Evolutionary conservation across 208 protist genomes (phyloP).

Genomic region (Porcisia hertigi): DNA sequence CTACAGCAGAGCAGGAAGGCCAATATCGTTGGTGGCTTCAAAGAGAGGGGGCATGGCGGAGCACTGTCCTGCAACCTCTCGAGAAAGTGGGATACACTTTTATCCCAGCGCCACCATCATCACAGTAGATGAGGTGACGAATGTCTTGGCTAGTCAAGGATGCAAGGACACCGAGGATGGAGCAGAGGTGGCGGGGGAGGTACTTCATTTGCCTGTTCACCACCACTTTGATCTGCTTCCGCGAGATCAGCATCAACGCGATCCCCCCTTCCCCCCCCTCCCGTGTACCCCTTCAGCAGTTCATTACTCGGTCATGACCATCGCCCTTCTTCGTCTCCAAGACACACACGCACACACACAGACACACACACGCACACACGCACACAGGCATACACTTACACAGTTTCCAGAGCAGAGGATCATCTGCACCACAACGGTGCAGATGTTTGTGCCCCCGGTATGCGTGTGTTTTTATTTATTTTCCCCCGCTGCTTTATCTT

Average conservation of each 20-base stretch:
- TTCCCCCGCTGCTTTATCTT: neutral
- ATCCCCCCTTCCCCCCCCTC: neutral
- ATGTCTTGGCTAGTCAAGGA: neutral
- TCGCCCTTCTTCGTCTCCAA: neutral
- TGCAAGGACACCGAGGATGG: neutral
- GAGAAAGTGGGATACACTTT: constrained; percentile 24
- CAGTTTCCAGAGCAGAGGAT: neutral
- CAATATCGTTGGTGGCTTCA: neutral
- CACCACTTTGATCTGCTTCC: neutral
- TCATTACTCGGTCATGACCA: neutral
- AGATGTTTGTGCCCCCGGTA: neutral
- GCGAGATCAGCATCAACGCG: neutral
- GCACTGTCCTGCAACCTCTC: constrained; percentile 1
- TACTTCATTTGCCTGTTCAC: neutral
- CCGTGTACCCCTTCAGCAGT: neutral
- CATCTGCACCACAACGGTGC: neutral
- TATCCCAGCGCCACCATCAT: neutral
- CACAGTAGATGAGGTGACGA: neutral
- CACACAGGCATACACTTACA: neutral
- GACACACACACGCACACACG: neutral
- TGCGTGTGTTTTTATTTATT: neutral
- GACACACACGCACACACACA: neutral
- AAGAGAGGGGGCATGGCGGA: neutral
- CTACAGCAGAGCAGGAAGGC: neutral
- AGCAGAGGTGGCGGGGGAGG: neutral